Evolutionary conservation across 2,329 filamentous ascomycete genomes (phyloP), one percentile per base, ranked within the genome.

Genomic region (Fusarium pseudocircinatum): DNA sequence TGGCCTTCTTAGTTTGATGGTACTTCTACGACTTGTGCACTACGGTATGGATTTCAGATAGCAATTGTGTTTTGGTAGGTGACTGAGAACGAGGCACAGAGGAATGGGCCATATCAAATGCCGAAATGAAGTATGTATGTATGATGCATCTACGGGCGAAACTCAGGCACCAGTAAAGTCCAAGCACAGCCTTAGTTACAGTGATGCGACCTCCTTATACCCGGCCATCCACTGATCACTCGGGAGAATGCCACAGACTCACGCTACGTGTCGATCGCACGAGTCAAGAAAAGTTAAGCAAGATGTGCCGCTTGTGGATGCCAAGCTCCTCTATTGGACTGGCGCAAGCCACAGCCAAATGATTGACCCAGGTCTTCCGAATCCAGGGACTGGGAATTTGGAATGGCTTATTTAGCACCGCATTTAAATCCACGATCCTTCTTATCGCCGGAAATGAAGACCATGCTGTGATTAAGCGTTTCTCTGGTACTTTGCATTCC

Each of bases 1-100:
- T 36, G 30, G 14, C 40, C 14, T 58, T 47, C 11, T 34, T 16
- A 1, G 9, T 26, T 32, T 24, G 11, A n/a, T n/a, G n/a, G n/a
- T n/a, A n/a, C n/a, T n/a, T n/a, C n/a, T n/a, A n/a, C n/a, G n/a
- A n/a, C 26, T 22, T 9, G 20, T 28, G 13, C 4, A 13, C 22
- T 9, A 10, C n/a, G n/a, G n/a, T n/a, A n/a, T 7, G 4, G 2
- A 16, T n/a, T 22, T 14, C 4, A 14, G 18, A 14, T 34, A 13
- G 13, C 1, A 18, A 26, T 4, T 12, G 9, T 34, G 4, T 6
- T 16, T 12, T 34, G 15, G 14, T 11, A 4, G 22, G 3, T n/a
- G 14, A 6, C 28, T 16, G 10, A 4, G 4, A 18, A 9, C 4
- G 9, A 34, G 9, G 3, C 15, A 13, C 0, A 11, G 22, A 20